Conservation (phyloP, 345 rosid genomes). For the Salix koriyanagi region DNA sequence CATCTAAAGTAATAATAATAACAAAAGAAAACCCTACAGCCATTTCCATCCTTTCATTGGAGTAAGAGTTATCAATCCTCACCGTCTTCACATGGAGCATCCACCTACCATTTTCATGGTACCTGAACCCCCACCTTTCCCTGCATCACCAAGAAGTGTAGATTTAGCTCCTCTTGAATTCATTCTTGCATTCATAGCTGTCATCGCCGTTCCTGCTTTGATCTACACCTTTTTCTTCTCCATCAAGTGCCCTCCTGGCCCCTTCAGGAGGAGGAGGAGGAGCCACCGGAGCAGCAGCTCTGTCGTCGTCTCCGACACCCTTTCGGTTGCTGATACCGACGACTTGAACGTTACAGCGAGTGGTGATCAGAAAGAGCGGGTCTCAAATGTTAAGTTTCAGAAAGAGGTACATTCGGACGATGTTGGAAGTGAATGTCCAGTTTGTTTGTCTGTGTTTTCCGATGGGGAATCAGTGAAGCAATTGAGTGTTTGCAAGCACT, state of each 20-base stretch:
- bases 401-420: slow-evolving; percentile 46
- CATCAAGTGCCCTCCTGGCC: slow-evolving; percentile 42
- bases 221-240: slow-evolving; percentile 63
- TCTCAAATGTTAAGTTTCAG: slow-evolving; percentile 31
- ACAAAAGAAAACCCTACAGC: no score
- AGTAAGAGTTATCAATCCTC: not conserved
- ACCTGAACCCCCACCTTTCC: slow-evolving; percentile 51
- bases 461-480: slow-evolving; percentile 57
- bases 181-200: slow-evolving; percentile 58
- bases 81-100: slow-evolving; percentile 6
- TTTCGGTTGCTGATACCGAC: not conserved
- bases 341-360: not conserved
- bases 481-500: slow-evolving; percentile 60
- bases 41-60: no score
- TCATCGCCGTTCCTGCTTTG: slow-evolving; percentile 65
- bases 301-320: not conserved
- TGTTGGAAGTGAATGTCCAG: slow-evolving; percentile 64
- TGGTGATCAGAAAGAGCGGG: slow-evolving; percentile 5
- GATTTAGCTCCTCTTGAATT: slow-evolving; percentile 67
- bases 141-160: slow-evolving; percentile 43
- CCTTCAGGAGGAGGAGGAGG: slow-evolving; percentile 12
- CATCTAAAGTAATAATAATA: no score
- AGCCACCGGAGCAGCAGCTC: slow-evolving; percentile 8
- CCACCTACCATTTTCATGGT: slow-evolving; percentile 16
- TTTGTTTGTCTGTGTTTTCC: slow-evolving; percentile 51